phyloP scores from a whole-genome alignment of 2,329 filamentous ascomycete genomes.

The Elsinoe arachidis region DNA sequence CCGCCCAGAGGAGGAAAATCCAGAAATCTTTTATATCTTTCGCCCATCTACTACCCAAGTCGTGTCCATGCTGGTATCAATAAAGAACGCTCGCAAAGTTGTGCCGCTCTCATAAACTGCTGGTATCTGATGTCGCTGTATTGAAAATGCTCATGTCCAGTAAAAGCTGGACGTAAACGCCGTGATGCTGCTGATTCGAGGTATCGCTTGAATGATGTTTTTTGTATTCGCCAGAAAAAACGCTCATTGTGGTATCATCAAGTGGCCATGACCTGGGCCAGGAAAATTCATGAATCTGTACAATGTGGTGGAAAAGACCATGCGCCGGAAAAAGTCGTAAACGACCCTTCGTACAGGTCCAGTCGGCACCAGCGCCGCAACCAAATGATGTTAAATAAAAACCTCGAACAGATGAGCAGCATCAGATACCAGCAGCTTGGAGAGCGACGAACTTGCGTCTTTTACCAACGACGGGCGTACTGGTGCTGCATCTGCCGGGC shows the following conservation, averaged over 20 bases:
- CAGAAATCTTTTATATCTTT: constrained; percentile 10
- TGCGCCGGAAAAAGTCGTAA: constrained; percentile 8
- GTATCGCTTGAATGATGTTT: constrained; percentile 9
- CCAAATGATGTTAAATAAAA: constrained; percentile 11
- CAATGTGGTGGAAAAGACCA: constrained; percentile 13
- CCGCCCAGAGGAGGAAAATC: constrained; percentile 6
- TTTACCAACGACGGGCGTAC: constrained; percentile 43
- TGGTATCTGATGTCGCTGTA: constrained; percentile 11
- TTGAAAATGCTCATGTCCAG: constrained; percentile 8
- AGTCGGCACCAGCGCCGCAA: constrained; percentile 1
- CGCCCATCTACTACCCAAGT: constrained; percentile 2
- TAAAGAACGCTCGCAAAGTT: constrained; percentile 7
- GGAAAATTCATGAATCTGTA: constrained; percentile 18
- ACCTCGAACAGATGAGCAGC: constrained; percentile 9
- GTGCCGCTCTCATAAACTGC: not conserved
- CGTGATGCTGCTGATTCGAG: constrained; percentile 11
- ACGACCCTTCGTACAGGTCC: constrained; percentile 2
- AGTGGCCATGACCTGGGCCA: constrained; percentile 12
- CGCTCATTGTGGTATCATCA: constrained; percentile 12
- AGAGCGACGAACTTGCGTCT: constrained; percentile 13
- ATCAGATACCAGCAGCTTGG: constrained; percentile 16
- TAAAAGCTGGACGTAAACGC: not conserved
- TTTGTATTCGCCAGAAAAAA: constrained; percentile 5
- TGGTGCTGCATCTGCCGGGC: constrained; percentile 54
- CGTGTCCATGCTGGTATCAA: constrained; percentile 9